Percentiles rank a stretch among this genome's conserved stretches.
These are phyloP conservation scores for Penicillium sp. DNA, from an alignment of 2,329 filamentous ascomycete genomes.

Conservation along the genomic window DNA sequence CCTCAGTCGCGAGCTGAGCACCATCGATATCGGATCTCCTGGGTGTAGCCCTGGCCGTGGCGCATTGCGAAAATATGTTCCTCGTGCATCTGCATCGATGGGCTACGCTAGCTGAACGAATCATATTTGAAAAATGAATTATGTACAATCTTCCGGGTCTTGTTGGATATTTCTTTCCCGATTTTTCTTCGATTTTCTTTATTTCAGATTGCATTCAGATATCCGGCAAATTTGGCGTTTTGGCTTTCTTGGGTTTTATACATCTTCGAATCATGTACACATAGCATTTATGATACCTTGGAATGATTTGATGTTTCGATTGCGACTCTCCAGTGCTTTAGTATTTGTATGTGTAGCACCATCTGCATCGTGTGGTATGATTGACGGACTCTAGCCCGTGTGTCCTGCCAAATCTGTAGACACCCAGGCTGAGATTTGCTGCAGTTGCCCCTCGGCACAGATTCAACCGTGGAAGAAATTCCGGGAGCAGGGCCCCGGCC, in stretches of 20 bases:
- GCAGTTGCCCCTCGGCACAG: too few species aligned
- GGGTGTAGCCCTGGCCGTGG: constrained; percentile 32
- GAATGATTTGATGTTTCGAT: neutral
- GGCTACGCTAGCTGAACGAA: constrained; percentile 30
- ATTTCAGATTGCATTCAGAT: constrained; percentile 9
- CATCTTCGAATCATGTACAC: constrained; percentile 1
- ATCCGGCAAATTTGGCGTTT: constrained; percentile 10
- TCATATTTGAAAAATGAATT: constrained; percentile 15
- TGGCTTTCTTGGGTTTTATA: neutral
- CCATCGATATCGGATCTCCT: constrained; percentile 50
- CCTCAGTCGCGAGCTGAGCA: constrained; percentile 59
- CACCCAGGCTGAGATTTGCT: too few species aligned
- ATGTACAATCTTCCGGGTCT: constrained; percentile 18
- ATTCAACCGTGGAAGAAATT: too few species aligned
- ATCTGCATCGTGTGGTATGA: too few species aligned
- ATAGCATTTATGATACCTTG: constrained; percentile 4
- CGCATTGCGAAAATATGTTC: constrained; percentile 34
- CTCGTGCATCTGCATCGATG: constrained; percentile 27
- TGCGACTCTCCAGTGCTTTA: too few species aligned
- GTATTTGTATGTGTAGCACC: too few species aligned
- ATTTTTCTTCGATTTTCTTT: neutral
- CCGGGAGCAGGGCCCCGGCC: too few species aligned
- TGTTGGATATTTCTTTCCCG: constrained; percentile 4
- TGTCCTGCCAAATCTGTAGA: too few species aligned
- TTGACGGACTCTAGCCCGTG: too few species aligned